These are phyloP conservation scores for Puccinia triticina DNA, from an alignment of 1,284 basidiomycete genomes.

Conservation along the genomic window DNA sequence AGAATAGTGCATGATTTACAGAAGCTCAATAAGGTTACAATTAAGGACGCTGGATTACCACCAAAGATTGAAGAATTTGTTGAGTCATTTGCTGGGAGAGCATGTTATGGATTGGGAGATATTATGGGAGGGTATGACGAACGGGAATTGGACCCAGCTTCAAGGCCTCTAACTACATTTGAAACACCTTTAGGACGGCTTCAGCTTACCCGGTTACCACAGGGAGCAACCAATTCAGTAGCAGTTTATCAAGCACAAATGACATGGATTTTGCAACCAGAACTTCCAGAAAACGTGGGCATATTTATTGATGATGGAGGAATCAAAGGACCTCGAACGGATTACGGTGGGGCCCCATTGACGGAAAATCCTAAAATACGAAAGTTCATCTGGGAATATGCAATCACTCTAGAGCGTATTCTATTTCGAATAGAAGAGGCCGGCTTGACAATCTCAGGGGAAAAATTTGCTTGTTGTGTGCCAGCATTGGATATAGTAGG, in stretches of 20 bases:
- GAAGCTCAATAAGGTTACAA: not conserved
- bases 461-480: not conserved
- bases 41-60: not conserved
- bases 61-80: not conserved
- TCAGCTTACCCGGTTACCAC: not conserved
- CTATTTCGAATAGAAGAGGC: not conserved
- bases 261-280: not conserved
- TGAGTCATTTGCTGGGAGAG: not conserved
- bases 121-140: not conserved
- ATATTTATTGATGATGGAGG: slow-evolving; percentile 29
- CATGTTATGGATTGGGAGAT: not conserved
- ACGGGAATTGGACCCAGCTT: not conserved
- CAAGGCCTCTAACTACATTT: not conserved
- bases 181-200: not conserved
- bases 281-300: not conserved
- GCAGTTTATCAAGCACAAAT: slow-evolving; percentile 21
- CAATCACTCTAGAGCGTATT: not conserved
- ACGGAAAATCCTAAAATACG: not conserved
- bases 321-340: slow-evolving; percentile 9
- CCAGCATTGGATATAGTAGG: slow-evolving; percentile 5
- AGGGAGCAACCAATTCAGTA: slow-evolving; percentile 27
- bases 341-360: not conserved
- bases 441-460: not conserved
- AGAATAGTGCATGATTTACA: not conserved
- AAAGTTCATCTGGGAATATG: slow-evolving; percentile 16